These are phyloP conservation scores for Huntiella savannae DNA, from an alignment of 2,329 filamentous ascomycete genomes.

Conservation along the genomic window DNA sequence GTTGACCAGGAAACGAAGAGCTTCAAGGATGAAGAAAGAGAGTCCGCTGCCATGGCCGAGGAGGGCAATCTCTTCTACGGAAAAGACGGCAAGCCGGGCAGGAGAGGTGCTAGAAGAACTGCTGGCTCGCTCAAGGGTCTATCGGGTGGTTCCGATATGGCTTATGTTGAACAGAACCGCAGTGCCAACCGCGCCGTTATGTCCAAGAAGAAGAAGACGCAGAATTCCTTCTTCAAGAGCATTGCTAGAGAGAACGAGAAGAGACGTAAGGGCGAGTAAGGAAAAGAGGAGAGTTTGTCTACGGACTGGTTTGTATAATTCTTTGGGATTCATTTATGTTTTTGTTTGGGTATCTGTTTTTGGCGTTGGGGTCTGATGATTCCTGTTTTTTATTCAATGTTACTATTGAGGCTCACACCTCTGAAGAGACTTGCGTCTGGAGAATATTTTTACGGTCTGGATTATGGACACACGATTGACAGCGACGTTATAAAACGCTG, in stretches of 20 bases:
- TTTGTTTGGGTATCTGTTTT: not conserved
- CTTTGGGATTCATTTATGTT: not conserved
- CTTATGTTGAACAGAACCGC: slow-evolving; percentile 75
- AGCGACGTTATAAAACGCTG: too few relatives aligned
- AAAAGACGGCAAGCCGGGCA: slow-evolving; percentile 9
- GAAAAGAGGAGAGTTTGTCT: not conserved
- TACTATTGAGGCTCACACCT: too few relatives aligned
- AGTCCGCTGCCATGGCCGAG: slow-evolving; percentile 6
- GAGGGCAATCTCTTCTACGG: slow-evolving; percentile 14
- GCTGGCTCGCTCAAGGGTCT: slow-evolving; percentile 73
- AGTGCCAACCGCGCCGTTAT: slow-evolving; percentile 32
- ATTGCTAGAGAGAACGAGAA: slow-evolving; percentile 22
- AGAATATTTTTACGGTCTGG: too few relatives aligned
- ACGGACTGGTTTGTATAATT: not conserved
- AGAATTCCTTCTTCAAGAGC: slow-evolving; percentile 23
- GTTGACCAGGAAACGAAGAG: slow-evolving; percentile 50
- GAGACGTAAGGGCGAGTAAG: slow-evolving; percentile 10
- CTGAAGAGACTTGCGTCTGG: too few relatives aligned
- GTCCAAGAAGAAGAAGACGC: slow-evolving; percentile 23
- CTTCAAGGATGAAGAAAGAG: slow-evolving; percentile 12
- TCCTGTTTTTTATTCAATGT: too few relatives aligned
- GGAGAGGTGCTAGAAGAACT: slow-evolving; percentile 37
- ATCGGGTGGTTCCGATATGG: slow-evolving; percentile 89
- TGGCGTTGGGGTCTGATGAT: not conserved
- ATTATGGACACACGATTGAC: too few relatives aligned